Conservation (phyloP, 495 filamentous ascomycete genomes). For the Hypoxylon trugodes region DNA sequence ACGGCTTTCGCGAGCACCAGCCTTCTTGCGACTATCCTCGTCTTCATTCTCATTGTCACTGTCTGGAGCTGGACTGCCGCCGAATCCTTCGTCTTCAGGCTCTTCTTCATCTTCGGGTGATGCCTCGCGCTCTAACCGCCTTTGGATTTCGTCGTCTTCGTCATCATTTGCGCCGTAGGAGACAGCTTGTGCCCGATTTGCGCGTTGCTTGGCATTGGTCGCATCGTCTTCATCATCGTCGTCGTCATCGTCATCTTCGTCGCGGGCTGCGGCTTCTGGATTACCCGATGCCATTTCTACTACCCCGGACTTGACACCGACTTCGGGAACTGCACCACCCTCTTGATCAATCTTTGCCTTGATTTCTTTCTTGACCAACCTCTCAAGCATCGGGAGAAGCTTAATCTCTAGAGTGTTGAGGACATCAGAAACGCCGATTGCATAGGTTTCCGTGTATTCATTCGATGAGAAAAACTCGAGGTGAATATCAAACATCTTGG, state of each 20-base stretch:
- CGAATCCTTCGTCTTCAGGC: conserved; percentile 65
- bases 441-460: conserved; percentile 87
- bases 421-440: conserved; percentile 80
- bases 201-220: conserved; percentile 76
- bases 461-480: conserved; percentile 82
- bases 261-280: conserved; percentile 58
- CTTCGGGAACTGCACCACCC: conserved; percentile 76
- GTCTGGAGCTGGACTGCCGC: conserved; percentile 58
- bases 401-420: conserved; percentile 78
- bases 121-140: conserved; percentile 60
- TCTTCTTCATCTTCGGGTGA: conserved; percentile 62
- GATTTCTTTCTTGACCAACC: conserved; percentile 74
- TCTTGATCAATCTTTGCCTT: conserved; percentile 75
- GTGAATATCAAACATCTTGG: conserved; percentile 84
- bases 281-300: conserved; percentile 64
- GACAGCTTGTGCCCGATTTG: conserved; percentile 78
- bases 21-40: conserved; percentile 45
- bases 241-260: conserved; percentile 74
- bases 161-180: conserved; percentile 93
- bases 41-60: conserved; percentile 57
- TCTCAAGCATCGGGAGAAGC: conserved; percentile 75
- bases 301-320: conserved; percentile 78
- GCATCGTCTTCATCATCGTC: conserved; percentile 87
- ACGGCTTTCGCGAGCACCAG: conserved; percentile 66
- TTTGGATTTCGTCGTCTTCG: conserved; percentile 80